These are phyloP conservation scores for Astrothelium subdiscretum DNA, from an alignment of 495 filamentous ascomycete species.

Conservation along the genomic window DNA sequence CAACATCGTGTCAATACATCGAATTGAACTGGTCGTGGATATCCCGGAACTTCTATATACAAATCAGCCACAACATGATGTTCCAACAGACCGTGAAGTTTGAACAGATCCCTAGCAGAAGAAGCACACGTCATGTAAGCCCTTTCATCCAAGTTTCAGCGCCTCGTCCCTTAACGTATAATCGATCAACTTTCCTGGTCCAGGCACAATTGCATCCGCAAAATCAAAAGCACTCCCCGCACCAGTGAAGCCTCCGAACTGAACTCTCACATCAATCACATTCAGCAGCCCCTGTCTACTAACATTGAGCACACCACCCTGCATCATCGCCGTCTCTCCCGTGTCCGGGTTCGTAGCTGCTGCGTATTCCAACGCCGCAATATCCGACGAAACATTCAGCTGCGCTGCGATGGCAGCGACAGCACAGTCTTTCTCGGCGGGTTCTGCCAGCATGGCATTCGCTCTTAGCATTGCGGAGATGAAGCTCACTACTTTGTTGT, in stretches of 20 bases:
- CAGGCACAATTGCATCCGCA: constrained; percentile 20
- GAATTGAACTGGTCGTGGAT: too few relatives aligned
- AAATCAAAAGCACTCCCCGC: constrained; percentile 18
- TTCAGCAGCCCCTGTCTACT: constrained; percentile 20
- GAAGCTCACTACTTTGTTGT: constrained; percentile 13
- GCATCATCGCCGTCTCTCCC: constrained; percentile 14
- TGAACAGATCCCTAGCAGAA: too few relatives aligned
- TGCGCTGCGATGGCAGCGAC: constrained; percentile 15
- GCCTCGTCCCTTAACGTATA: constrained; percentile 21
- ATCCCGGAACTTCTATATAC: too few relatives aligned
- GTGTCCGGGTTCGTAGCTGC: constrained; percentile 13
- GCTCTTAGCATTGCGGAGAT: constrained; percentile 25
- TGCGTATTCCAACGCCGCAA: constrained; percentile 15
- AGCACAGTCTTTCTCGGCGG: constrained; percentile 12
- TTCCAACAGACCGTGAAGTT: too few relatives aligned
- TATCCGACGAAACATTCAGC: constrained; percentile 13
- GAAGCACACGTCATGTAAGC: too few relatives aligned
- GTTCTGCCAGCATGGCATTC: constrained; percentile 15
- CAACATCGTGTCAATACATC: too few relatives aligned
- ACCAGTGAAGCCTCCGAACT: constrained; percentile 22
- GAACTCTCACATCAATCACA: constrained; percentile 18
- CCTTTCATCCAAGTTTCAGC: too few relatives aligned
- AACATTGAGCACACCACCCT: constrained; percentile 17
- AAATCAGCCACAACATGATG: too few relatives aligned
- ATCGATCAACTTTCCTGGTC: constrained; percentile 25